These are phyloP conservation scores for Ochetophila trinervis DNA, from an alignment of 306 rosid genomes.

Conservation along the genomic window DNA sequence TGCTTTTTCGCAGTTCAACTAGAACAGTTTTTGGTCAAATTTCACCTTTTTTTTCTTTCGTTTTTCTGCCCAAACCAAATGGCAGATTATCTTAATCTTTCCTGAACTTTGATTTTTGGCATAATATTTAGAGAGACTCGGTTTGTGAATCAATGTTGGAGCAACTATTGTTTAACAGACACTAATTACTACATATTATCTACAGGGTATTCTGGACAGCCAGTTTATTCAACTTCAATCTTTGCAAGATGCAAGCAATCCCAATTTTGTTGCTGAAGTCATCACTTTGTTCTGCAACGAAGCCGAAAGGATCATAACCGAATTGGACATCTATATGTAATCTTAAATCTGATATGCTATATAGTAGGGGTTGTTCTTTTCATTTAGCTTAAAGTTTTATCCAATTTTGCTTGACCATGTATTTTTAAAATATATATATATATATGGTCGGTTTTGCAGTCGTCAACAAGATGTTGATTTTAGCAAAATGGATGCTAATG, in stretches of 20 bases:
- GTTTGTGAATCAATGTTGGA: too few relatives aligned
- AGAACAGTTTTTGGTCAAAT: too few relatives aligned
- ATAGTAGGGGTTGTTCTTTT: too few relatives aligned
- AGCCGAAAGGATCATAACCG: neutral
- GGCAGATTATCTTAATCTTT: too few relatives aligned
- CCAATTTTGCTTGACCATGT: neutral
- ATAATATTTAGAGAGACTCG: too few relatives aligned
- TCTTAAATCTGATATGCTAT: neutral
- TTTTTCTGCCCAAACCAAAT: too few relatives aligned
- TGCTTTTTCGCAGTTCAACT: too few relatives aligned
- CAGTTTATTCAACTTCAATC: conserved; percentile 24
- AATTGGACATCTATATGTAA: conserved; percentile 19
- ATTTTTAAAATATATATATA: neutral
- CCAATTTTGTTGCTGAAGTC: conserved; percentile 20
- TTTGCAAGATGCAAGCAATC: conserved; percentile 16
- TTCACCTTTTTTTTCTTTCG: too few relatives aligned
- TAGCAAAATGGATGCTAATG: neutral
- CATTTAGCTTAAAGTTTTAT: neutral
- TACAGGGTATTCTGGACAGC: conserved; percentile 26
- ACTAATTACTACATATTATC: neutral
- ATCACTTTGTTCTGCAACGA: conserved; percentile 8
- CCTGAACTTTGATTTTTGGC: too few relatives aligned
- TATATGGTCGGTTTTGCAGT: neutral
- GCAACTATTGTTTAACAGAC: too few relatives aligned
- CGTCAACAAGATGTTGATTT: conserved; percentile 16